phyloP scores from a whole-genome alignment of 257 asterid species.

The Ophiorrhiza pumila region DNA sequence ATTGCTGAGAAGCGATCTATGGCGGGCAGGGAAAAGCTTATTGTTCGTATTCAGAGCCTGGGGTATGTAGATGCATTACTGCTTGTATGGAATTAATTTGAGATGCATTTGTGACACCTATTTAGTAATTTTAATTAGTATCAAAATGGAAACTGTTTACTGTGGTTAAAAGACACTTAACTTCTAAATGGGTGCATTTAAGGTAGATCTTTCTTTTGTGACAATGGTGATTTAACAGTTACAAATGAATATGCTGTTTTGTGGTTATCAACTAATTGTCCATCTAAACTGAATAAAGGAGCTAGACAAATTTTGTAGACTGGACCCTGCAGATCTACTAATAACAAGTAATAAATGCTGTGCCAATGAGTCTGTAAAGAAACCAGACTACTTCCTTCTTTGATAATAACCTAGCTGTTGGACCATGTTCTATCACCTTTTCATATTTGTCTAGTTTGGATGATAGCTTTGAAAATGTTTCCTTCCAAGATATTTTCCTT shows the following conservation, averaged over 20 bases:
- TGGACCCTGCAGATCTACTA: neutral
- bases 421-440: neutral
- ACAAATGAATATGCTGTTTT: neutral
- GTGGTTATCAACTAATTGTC: neutral
- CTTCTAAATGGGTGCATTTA: neutral
- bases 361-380: neutral
- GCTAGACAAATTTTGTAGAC: neutral
- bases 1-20: slow-evolving; percentile 55
- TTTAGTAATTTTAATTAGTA: neutral
- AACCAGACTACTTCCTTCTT: neutral
- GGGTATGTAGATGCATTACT: slow-evolving; percentile 49
- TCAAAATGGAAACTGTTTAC: neutral
- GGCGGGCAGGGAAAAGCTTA: slow-evolving; percentile 56
- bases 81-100: slow-evolving; percentile 5
- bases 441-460: neutral
- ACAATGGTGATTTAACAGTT: neutral
- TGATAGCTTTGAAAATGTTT: neutral
- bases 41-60: slow-evolving; percentile 70
- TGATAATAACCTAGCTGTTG: neutral
- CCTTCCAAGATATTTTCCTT: neutral
- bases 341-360: neutral
- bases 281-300: neutral
- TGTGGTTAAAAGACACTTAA: neutral
- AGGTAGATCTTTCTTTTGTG: neutral
- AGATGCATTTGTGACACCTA: neutral